Percentiles rank a stretch among this genome's conserved stretches.
Conservation (phyloP, 208 protist species). For the Naegleria lovaniensis region DNA sequence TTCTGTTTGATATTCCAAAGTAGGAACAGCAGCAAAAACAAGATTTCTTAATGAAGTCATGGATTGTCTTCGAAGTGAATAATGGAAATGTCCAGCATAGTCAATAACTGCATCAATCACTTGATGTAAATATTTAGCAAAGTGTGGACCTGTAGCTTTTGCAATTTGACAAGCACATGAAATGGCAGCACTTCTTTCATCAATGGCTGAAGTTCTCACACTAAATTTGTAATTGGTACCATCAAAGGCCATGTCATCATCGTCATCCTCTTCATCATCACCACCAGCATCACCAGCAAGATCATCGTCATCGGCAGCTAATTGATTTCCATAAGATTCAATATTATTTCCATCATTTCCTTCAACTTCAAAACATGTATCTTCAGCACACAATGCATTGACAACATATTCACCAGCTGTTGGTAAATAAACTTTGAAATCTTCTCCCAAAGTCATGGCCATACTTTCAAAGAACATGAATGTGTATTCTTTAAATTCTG, state of each 20-base stretch:
- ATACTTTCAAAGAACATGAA: constrained; percentile 39
- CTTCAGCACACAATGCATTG: background rate
- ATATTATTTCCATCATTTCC: background rate
- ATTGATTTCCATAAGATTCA: background rate
- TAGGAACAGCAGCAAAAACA: background rate
- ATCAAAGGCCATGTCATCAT: constrained; percentile 12
- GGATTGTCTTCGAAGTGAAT: constrained; percentile 23
- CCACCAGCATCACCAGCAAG: background rate
- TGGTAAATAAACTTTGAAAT: background rate
- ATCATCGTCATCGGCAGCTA: background rate
- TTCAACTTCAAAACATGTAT: constrained; percentile 23
- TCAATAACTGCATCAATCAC: background rate
- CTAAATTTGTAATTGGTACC: background rate
- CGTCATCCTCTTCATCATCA: constrained; percentile 20
- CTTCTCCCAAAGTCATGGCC: constrained; percentile 29
- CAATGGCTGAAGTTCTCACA: constrained; percentile 32
- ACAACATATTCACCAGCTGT: constrained; percentile 18
- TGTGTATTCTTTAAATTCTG: constrained; percentile 34
- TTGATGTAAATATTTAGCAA: background rate
- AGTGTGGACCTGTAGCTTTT: background rate
- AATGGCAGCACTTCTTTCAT: constrained; percentile 35
- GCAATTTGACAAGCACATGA: constrained; percentile 20
- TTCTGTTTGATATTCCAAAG: background rate
- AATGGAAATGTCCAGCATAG: constrained; percentile 26
- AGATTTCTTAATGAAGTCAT: constrained; percentile 8